phyloP scores from a whole-genome alignment of 2,329 filamentous ascomycete species.

The Escovopsis sp. region DNA sequence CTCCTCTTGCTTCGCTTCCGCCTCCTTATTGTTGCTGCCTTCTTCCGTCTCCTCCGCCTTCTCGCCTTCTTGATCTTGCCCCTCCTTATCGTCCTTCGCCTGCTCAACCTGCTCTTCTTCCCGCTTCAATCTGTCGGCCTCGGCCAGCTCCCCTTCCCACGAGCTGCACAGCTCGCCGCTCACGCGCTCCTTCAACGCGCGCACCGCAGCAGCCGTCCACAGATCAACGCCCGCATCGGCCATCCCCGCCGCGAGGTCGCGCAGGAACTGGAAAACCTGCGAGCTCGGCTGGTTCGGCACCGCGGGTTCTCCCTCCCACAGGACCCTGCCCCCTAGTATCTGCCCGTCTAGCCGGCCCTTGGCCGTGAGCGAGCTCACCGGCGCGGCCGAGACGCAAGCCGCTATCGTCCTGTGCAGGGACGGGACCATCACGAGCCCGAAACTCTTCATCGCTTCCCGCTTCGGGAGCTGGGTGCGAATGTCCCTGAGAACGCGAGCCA shows the following conservation, averaged over 20 bases:
- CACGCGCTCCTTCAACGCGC: slow-evolving; percentile 45
- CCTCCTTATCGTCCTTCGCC: slow-evolving; percentile 3
- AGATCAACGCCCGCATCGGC: slow-evolving; percentile 56
- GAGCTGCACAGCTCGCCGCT: slow-evolving; percentile 31
- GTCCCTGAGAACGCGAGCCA: slow-evolving; percentile 61
- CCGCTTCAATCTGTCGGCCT: slow-evolving; percentile 7
- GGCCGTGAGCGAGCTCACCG: slow-evolving; percentile 38
- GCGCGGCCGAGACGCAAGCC: slow-evolving; percentile 30
- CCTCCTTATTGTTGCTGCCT: slow-evolving; percentile 2
- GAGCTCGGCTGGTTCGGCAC: slow-evolving; percentile 71
- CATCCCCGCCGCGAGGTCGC: slow-evolving; percentile 53
- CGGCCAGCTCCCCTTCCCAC: slow-evolving; percentile 32
- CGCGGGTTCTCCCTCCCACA: slow-evolving; percentile 70
- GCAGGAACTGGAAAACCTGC: slow-evolving; percentile 56
- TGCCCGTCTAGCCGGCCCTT: slow-evolving; percentile 24
- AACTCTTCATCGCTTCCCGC: slow-evolving; percentile 32
- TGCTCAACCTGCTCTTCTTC: slow-evolving; percentile 4
- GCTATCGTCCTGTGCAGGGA: slow-evolving; percentile 50
- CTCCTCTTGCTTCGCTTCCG: slow-evolving; percentile 6
- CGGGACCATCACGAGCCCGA: slow-evolving; percentile 47
- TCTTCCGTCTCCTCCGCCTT: slow-evolving; percentile 5
- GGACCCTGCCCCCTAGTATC: slow-evolving; percentile 24
- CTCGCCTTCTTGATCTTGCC: slow-evolving; percentile 6
- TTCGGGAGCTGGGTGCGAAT: slow-evolving; percentile 52
- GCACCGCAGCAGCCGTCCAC: slow-evolving; percentile 60